Evolutionary conservation across 2,329 filamentous ascomycete genomes (phyloP).

Genomic region (Lasiodiplodia sp.): DNA sequence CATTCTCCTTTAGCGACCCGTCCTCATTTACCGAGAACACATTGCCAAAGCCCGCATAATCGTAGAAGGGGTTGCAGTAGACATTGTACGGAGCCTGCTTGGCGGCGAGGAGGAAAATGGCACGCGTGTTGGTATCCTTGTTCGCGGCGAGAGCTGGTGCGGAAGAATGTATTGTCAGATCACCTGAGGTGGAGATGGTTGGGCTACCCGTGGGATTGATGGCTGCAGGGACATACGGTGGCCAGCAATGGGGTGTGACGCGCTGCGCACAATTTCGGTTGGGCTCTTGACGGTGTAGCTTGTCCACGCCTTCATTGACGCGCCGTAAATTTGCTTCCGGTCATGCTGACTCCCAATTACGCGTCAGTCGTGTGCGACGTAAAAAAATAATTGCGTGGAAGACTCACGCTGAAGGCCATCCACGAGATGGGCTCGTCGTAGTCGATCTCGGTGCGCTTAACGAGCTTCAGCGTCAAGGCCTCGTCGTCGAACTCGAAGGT

Average conservation of each 20-base stretch:
- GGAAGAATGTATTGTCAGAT: constrained; percentile 23
- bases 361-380: not conserved
- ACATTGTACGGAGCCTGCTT: constrained; percentile 79
- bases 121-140: constrained; percentile 79
- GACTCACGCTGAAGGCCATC: constrained; percentile 85
- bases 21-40: constrained; percentile 69
- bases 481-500: constrained; percentile 89
- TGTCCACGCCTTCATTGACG: constrained; percentile 93
- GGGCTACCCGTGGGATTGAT: constrained; percentile 23
- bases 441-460: constrained; percentile 83
- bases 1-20: constrained; percentile 68
- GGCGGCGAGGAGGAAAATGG: constrained; percentile 86
- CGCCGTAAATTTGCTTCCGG: constrained; percentile 85
- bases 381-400: not conserved
- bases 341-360: constrained; percentile 64
- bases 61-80: constrained; percentile 91
- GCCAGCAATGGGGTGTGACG: constrained; percentile 77
- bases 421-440: constrained; percentile 88
- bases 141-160: constrained; percentile 70
- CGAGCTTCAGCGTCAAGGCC: constrained; percentile 72
- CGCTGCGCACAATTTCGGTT: constrained; percentile 76
- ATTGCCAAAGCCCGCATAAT: constrained; percentile 81
- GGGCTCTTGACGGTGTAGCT: constrained; percentile 80
- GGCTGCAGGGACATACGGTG: constrained; percentile 64
- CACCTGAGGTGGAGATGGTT: constrained; percentile 25